phyloP scores from a whole-genome alignment of 805 yeast genomes.

The Candida caryicola region DNA sequence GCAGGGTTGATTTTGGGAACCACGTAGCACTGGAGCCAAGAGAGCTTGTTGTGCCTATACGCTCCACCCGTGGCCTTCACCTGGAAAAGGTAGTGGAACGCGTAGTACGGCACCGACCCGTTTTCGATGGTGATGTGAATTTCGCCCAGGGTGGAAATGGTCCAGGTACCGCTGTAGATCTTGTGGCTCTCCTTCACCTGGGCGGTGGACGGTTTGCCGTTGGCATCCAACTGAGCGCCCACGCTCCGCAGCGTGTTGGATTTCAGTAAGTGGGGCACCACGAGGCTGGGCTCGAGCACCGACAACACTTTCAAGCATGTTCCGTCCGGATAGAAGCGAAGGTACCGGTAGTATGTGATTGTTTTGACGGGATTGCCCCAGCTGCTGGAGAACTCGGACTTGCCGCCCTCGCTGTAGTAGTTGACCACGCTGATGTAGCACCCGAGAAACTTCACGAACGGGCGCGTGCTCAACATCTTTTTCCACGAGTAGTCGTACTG shows the following conservation, averaged over 20 bases:
- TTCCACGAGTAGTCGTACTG: conserved; percentile 39
- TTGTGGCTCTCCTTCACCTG: conserved; percentile 27
- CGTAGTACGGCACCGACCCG: conserved; percentile 60
- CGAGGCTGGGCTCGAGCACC: conserved; percentile 63
- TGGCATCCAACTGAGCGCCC: conserved; percentile 18
- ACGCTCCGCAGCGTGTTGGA: conserved; percentile 18
- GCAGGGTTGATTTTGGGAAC: conserved; percentile 37
- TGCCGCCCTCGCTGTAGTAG: conserved; percentile 80
- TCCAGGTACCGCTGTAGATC: conserved; percentile 55
- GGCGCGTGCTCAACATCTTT: conserved; percentile 59
- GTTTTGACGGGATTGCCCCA: conserved; percentile 77
- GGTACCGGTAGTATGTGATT: conserved; percentile 84
- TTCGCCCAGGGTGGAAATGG: conserved; percentile 50
- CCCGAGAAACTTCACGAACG: conserved; percentile 78
- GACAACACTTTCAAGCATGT: conserved; percentile 66
- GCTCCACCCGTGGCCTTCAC: conserved; percentile 57
- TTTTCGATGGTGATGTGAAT: conserved; percentile 46
- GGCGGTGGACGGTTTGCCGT: conserved; percentile 10
- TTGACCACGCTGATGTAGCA: conserved; percentile 82
- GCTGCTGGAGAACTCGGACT: conserved; percentile 59
- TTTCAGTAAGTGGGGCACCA: conserved; percentile 56
- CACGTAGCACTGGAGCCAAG: conserved; percentile 67
- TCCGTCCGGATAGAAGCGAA: conserved; percentile 80
- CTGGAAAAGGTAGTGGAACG: conserved; percentile 60
- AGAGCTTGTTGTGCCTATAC: conserved; percentile 63